Base-by-base conservation (phyloP, 1,139 yeast species). In the Nakaseomyces delphensis region DNA sequence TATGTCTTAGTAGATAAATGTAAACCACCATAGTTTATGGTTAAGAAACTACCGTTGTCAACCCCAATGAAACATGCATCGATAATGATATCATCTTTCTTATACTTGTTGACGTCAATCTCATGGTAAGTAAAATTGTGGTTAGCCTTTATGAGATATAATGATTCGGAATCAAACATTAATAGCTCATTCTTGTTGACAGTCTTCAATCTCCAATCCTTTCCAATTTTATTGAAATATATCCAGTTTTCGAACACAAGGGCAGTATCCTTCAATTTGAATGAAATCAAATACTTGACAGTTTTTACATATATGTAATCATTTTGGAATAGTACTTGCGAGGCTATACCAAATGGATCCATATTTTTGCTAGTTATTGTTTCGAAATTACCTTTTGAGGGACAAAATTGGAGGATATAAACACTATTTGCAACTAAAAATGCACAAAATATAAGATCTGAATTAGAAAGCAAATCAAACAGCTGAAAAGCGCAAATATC, bases 21-120 rank as follows among this genome's bases (percentile, higher is more conserved):
- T 3, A 59, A 29, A 3, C 61, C 60, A 38, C 48, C 51, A 15
- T 48, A 42, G 33, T 44, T 53, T 16, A 55, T 38, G 5, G 56
- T 39, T 27, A 50, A 51, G 9, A 54, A 15, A 16, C 31, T 41
- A 8, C 40, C 29, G 4, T 35, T 43, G 0, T 32, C 28, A 5
- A 19, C 14, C 28, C 46, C 45, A 2, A 35, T 21, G 6, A 35
- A 29, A 4, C 16, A 20, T 10, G 23, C 23, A 33, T 33, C 37
- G 14, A 33, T 20, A n/a, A 33, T 33, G 2, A 33, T 33, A 13
- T 33, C 37, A 21, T 33, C 27, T n/a, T 33, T 33, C 11, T 20
- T 20, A 19, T 33, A 20, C 21, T n/a, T n/a, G n/a, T 4, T 9
- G 8, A 21, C 3, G 8, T 20, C 27, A 33, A 33, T 33, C 23